Percentiles rank a stretch among this genome's conserved stretches.
phyloP scores from a whole-genome alignment of 1,284 basidiomycete genomes.

The Apiotrichum brassicae region DNA sequence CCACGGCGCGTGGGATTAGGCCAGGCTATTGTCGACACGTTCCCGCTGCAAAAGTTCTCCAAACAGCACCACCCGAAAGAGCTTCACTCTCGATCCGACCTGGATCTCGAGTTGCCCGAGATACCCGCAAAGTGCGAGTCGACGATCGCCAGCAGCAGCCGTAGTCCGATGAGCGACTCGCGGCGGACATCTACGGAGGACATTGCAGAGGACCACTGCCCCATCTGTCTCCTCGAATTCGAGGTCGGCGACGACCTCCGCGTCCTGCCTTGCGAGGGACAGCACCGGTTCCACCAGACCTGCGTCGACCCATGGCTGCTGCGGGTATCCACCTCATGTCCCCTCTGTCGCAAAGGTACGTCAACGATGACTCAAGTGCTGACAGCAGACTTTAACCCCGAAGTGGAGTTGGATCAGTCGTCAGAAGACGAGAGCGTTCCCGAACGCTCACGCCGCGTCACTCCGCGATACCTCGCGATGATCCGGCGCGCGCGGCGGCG shows the following conservation, averaged over 20 bases:
- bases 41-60: slow-evolving; percentile 83
- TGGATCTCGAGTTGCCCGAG: slow-evolving; percentile 5
- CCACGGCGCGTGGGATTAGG: slow-evolving; percentile 65
- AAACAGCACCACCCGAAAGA: slow-evolving; percentile 2
- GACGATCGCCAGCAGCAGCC: slow-evolving; percentile 5
- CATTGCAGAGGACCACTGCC: slow-evolving; percentile 61
- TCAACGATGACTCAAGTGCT: slow-evolving; percentile 6
- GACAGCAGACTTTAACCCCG: slow-evolving; percentile 40
- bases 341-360: slow-evolving; percentile 79
- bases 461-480: slow-evolving; percentile 39
- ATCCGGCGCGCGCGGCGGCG: slow-evolving; percentile 35
- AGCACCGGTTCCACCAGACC: slow-evolving; percentile 74
- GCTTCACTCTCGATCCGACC: not conserved
- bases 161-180: not conserved
- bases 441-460: slow-evolving; percentile 19
- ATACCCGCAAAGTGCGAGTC: slow-evolving; percentile 1
- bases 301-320: slow-evolving; percentile 55
- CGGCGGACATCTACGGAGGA: not conserved
- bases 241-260: slow-evolving; percentile 85
- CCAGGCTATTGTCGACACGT: slow-evolving; percentile 85
- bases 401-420: slow-evolving; percentile 12
- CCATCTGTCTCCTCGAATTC: slow-evolving; percentile 88
- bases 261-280: slow-evolving; percentile 78
- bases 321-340: slow-evolving; percentile 81
- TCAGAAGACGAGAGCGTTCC: slow-evolving; percentile 21